Base-by-base conservation (phyloP, 2,329 filamentous ascomycete genomes). In the Clonostachys sp. region DNA sequence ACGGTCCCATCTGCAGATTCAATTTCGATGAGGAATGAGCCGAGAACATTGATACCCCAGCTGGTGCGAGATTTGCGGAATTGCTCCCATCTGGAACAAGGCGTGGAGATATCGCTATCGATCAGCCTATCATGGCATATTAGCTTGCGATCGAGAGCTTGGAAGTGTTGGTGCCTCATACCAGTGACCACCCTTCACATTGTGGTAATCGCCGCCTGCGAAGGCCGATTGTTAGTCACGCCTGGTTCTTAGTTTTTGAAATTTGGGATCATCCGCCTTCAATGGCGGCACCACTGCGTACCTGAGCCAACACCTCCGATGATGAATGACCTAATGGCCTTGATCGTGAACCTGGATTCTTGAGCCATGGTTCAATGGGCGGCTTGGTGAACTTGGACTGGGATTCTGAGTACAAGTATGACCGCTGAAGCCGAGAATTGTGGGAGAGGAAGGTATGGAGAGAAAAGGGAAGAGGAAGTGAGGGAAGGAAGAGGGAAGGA, bases 11-110 rank as follows among this genome's bases (percentile, higher is more conserved):
- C 90, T 8, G 81, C 85, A 14, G 88, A 87, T 67, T 95, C 89
- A 47, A 96, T 83, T 68, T 96, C 91, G 8, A 96, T 80, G 57
- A 91, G 87, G 70, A 96, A 95, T 1, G 91, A 95, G 3, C 91
- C 91, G 24, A 96, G 73, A 8, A 96, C 91, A 59, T 96, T 96
- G 76, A 96, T 96, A 36, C 91, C 91, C 89, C 90, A 96, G 64
- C 85, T 91, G 12, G 91, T 96, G 57, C 91, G 80, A 36, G 91
- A 96, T 51, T 85, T 82, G 55, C 91, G 84, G 68, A 95, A 96
- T 57, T 91, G 75, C 54, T 94, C 88, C 80, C 91, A 96, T 67
- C 83, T 80, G 44, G 90, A 92, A 80, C 91, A 95, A 7, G 91
- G 91, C 1, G 91, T 96, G 2, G 91, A 91, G 63, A 96, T 96